Evolutionary conservation across 805 yeast genomes (phyloP), one percentile per base, ranked within the genome.

Genomic region (Starmerella vitae): DNA sequence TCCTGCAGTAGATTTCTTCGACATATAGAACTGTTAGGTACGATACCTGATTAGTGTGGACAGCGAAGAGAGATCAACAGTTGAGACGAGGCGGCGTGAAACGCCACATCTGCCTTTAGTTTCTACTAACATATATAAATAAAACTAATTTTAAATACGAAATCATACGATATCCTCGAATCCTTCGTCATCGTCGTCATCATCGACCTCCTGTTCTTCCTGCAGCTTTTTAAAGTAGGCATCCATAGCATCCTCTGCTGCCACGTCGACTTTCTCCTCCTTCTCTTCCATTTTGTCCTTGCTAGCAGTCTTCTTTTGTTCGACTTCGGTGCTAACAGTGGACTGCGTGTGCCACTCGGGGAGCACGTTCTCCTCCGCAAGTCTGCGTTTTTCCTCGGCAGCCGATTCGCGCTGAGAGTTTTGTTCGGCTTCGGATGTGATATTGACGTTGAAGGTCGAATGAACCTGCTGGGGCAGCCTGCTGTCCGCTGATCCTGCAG

Each of bases 301-400:
- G 14, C 13, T 36, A 5, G 10, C 26, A 4, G 34, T 10, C 13
- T 20, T 19, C 6, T 13, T 25, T 8, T 15, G 20, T 25, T 26
- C 20, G n/a, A 46, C 14, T 13, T 15, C 13, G 9, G 44, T 30
- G 33, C 94, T 94, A 48, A 88, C 88, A 0, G 99, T 86, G 55
- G 88, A 75, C 50, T 78, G 78, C 47, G 79, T 74, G 57, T 91
- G 94, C 99, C 99, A 91, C 21, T 91, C 78, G 6, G 99, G 99
- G 49, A 91, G 67, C 3, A 95, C 95, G 57, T 91, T 91, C 59
- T 88, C 95, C 55, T 80, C 78, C 58, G 86, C 67, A 48, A 72
- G 68, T 58, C 70, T 77, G 59, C 72, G 74, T 68, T 70, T 76
- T 64, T 66, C 75, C 60, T 57, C 80, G 78, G 54, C 72, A 65